Conservation (phyloP, 345 rosid species). For the Pistacia atlantica region DNA sequence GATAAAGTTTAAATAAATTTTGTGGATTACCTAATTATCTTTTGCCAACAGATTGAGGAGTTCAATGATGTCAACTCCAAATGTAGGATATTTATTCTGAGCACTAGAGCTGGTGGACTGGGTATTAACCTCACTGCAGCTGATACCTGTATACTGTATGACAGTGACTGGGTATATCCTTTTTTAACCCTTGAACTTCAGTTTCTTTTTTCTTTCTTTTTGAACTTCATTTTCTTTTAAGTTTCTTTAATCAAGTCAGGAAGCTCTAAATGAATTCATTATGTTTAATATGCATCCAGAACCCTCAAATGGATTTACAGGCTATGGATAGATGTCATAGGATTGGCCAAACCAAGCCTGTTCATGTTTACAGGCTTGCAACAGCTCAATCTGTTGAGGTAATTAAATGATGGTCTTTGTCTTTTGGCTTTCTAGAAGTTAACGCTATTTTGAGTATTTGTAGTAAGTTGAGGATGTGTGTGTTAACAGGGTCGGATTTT, state of each 20-base stretch:
- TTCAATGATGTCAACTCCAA: constrained; percentile 77
- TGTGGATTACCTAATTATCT: background rate
- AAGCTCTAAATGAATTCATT: constrained; percentile 16
- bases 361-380: constrained; percentile 94
- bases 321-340: constrained; percentile 99
- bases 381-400: constrained; percentile 96
- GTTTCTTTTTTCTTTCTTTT: background rate
- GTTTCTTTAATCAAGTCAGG: background rate
- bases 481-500: constrained; percentile 74
- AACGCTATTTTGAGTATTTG: constrained; percentile 8
- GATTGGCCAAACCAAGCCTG: constrained; percentile 99
- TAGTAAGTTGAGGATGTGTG: constrained; percentile 17
- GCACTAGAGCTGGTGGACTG: constrained; percentile 97
- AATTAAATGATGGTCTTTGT: background rate
- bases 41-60: constrained; percentile 60
- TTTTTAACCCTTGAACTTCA: background rate
- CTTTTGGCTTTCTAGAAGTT: background rate
- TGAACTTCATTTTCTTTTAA: background rate
- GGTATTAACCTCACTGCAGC: constrained; percentile 99
- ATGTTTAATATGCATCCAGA: constrained; percentile 46
- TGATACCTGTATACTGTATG: constrained; percentile 92
- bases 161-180: constrained; percentile 87
- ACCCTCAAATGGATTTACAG: constrained; percentile 98
- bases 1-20: background rate
- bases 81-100: constrained; percentile 75